Conservation (phyloP, 192 early-diverging fungal species). For the Backusella tuberculispora region DNA sequence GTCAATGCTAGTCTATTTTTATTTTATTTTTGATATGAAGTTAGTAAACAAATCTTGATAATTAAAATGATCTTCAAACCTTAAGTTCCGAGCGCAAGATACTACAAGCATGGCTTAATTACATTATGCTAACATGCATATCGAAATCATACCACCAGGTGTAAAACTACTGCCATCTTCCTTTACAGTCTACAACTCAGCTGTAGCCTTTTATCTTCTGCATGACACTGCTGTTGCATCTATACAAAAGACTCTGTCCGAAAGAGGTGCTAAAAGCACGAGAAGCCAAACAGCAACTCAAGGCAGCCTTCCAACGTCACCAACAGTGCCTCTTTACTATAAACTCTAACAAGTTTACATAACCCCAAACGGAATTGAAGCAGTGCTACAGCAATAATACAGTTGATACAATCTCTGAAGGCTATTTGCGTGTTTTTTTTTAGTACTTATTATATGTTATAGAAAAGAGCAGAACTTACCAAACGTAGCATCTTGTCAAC, state of each 20-base stretch:
- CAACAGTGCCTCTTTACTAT: too few relatives aligned
- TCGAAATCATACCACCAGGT: constrained; percentile 7
- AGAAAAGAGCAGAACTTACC: constrained; percentile 16
- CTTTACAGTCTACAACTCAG: constrained; percentile 9
- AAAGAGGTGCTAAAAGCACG: constrained; percentile 4
- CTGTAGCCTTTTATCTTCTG: neutral
- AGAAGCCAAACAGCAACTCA: constrained; percentile 16
- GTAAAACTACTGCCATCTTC: constrained; percentile 6
- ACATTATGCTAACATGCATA: neutral
- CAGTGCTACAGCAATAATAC: constrained; percentile 15
- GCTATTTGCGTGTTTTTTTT: constrained; percentile 15
- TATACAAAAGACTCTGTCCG: neutral
- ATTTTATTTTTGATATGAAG: constrained; percentile 15
- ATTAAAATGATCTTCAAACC: constrained; percentile 21
- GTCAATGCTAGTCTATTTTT: constrained; percentile 22
- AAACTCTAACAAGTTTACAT: too few relatives aligned
- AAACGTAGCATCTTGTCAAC: constrained; percentile 12
- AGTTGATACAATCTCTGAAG: constrained; percentile 7
- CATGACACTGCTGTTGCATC: constrained; percentile 7
- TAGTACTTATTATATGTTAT: constrained; percentile 16
- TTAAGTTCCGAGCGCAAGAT: constrained; percentile 9
- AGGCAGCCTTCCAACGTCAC: constrained; percentile 5
- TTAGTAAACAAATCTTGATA: constrained; percentile 22
- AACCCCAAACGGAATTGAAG: constrained; percentile 12
- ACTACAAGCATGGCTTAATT: neutral